Base-by-base conservation (phyloP, 805 yeast genomes). In the Cyberlindnera veronae region DNA sequence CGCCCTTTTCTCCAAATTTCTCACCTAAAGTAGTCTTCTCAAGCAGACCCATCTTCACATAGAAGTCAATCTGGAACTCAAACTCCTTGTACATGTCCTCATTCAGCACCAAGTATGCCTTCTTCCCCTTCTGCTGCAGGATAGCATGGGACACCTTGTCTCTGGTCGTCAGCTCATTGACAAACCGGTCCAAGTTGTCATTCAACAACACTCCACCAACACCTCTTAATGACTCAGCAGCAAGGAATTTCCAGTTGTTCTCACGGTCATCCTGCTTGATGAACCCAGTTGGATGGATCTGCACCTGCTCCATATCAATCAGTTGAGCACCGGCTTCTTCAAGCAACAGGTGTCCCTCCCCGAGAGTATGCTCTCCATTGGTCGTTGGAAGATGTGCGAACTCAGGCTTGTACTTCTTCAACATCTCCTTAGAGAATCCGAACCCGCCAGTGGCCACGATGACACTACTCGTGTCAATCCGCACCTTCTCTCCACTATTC, bases 251-350 rank as follows among this genome's bases (percentile, higher is more conserved):
- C 72, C 73, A 71, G 39, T 64, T 66, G 37, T 58, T 65, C 5
- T 53, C 50, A 18, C 63, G 64, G 28, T 71, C 66, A 15, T 56
- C 57, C 11, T 67, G 66, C 37, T 73, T 73, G 26, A 77, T 61
- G 55, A 77, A 77, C 3, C 83, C 83, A 3, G 83, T 78, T 30
- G 84, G 84, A 52, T 78, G 83, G 10, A 78, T 67, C 57, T 78
- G 84, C 16, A 78, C 60, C 49, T 77, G 72, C 34, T 74, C 74
- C 81, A 77, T 76, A 50, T 77, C 77, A 13, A 76, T 66, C 44
- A 76, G 58, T 8, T 67, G 62, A 7, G 77, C 82, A 29, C 72
- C 72, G 29, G 71, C 51, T 15, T 62, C 67, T 21, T 60, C 64
- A n/a, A 76, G 63, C n/a, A 77, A 54, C 21, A 62, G 59, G 32